These are phyloP conservation scores for Nemania sp. DNA, from an alignment of 2,329 filamentous ascomycete species.

Conservation along the genomic window DNA sequence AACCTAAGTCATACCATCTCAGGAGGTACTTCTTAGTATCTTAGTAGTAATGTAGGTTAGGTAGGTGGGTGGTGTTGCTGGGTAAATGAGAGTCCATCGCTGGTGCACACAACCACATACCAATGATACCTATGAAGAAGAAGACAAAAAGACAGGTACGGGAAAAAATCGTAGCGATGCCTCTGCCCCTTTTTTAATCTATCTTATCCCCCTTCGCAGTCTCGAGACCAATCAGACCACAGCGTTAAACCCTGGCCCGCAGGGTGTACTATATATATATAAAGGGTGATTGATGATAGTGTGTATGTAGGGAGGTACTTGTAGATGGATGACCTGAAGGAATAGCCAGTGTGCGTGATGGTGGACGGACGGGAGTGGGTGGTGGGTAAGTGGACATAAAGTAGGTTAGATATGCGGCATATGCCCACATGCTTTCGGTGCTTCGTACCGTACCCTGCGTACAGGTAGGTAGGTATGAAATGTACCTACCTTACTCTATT, in stretches of 20 bases:
- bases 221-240: slow-evolving; percentile 25
- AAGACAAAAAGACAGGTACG: background rate
- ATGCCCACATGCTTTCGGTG: too few species aligned
- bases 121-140: too few species aligned
- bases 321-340: background rate
- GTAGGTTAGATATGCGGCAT: background rate
- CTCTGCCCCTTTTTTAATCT: background rate
- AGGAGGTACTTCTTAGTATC: too few species aligned
- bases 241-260: background rate
- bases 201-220: background rate
- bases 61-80: background rate
- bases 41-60: too few species aligned
- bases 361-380: too few species aligned
- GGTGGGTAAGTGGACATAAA: background rate
- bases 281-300: slow-evolving; percentile 24
- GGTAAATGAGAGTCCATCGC: slow-evolving; percentile 10
- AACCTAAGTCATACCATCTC: too few species aligned
- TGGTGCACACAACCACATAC: slow-evolving; percentile 9
- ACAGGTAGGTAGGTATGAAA: too few species aligned
- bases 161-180: background rate
- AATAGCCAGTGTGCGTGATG: background rate
- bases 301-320: background rate
- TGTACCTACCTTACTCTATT: too few species aligned
- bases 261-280: too few species aligned
- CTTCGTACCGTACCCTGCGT: background rate